Base-by-base conservation (phyloP, 495 filamentous ascomycete species). In the Penicillium soppii region DNA sequence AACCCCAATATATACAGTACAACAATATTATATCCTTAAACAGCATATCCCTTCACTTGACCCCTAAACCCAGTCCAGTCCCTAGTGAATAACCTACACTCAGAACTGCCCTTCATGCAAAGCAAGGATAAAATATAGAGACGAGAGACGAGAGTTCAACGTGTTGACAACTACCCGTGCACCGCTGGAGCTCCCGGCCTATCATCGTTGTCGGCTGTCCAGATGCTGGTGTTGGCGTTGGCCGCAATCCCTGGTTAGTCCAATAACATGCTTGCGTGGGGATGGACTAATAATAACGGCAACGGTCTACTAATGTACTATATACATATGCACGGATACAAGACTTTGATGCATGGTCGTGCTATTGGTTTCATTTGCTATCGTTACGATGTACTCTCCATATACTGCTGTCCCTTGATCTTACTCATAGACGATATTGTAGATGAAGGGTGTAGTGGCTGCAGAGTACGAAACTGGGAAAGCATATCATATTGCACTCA, bases 161-260 rank as follows among this genome's bases (percentile, higher is more conserved):
- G 36, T 39, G 25, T 49, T 13, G 19, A 20, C 36, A 29, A 32
- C 25, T 40, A 40, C 33, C 46, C 36, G 46, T 49, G 46, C 46
- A 25, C 46, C 46, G 40, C 15, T n/a, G 19, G 35, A 29, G 36
- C 25, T 21, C 23, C 26, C 16, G 19, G 36, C 46, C 46, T 49
- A 49, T 49, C 46, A 49, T 29, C 25, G 36, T 49, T 49, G 46
- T 49, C 46, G 20, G 17, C 13, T 20, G 20, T 46, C 45, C 35
- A 32, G 25, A 32, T 49, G 22, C 30, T 49, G 21, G 36, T 17
- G 13, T 47, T 38, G 36, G 35, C 12, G 35, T 10, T 48, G 23
- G 32, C 8, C 10, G 23, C 25, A 9, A 46, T 16, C 7, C n/a
- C 25, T 32, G 29, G n/a, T 10, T 13, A 36, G 29, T 35, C 43